A percentile compares a stretch with the other conserved stretches of the same genome.
Evolutionary conservation across 805 yeast species (phyloP).

Genomic region (Hyphopichia homilentoma): DNA sequence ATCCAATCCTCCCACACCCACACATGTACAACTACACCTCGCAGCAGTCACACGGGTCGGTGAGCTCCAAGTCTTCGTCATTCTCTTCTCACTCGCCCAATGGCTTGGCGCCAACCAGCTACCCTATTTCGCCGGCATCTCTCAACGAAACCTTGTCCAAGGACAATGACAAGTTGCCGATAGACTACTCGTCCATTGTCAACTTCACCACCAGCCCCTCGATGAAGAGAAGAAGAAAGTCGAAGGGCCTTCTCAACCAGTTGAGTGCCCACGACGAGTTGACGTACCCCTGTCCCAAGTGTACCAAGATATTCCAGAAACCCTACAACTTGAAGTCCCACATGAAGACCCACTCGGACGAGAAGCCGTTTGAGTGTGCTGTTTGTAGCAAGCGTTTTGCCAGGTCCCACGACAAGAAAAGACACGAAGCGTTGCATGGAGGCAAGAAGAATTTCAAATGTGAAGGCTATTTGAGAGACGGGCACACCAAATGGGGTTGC

Average conservation of each 20-base stretch:
- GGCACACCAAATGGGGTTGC: conserved; percentile 68
- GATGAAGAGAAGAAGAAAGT: conserved; percentile 23
- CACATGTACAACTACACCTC: not conserved
- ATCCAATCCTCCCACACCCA: conserved; percentile 1
- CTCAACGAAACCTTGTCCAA: not conserved
- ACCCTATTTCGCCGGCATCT: conserved; percentile 1
- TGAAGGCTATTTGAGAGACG: conserved; percentile 56
- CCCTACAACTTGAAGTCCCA: conserved; percentile 50
- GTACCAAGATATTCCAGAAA: conserved; percentile 44
- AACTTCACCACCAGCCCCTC: conserved; percentile 30
- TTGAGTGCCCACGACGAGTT: conserved; percentile 2
- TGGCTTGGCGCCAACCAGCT: no score
- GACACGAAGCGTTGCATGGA: conserved; percentile 73
- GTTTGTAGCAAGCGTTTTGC: conserved; percentile 69
- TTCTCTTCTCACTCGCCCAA: no score
- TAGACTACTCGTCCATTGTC: conserved; percentile 34
- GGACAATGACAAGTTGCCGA: conserved; percentile 7
- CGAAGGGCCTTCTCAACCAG: conserved; percentile 2
- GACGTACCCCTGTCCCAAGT: conserved; percentile 36
- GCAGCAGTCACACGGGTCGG: no score
- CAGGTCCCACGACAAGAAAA: conserved; percentile 69
- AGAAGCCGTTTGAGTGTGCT: conserved; percentile 64
- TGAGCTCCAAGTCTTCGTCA: conserved; percentile 2
- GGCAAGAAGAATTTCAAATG: conserved; percentile 71
- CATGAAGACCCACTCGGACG: conserved; percentile 56